These are phyloP conservation scores for Pleurotus giganteus DNA, from an alignment of 768 basidiomycete species.

Conservation along the genomic window DNA sequence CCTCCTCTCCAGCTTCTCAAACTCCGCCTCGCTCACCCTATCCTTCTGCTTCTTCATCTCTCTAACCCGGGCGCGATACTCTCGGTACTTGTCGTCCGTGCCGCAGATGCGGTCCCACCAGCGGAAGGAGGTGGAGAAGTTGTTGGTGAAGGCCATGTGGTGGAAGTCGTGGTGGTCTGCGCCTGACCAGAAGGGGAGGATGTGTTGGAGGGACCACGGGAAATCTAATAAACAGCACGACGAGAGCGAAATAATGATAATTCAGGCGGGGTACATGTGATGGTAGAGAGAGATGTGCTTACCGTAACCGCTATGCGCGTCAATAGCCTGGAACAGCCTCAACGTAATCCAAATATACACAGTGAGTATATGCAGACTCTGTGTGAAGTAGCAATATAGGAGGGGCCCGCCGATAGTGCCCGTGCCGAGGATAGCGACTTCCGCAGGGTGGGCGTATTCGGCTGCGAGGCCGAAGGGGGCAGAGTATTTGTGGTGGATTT, in stretches of 20 bases:
- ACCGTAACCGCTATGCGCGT: conserved; percentile 97
- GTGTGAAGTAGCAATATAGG: conserved; percentile 75
- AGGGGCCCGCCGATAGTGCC: conserved; percentile 90
- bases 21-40: conserved; percentile 52
- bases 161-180: conserved; percentile 99
- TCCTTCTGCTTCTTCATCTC: conserved; percentile 65
- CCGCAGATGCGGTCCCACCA: conserved; percentile 91
- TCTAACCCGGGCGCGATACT: conserved; percentile 66
- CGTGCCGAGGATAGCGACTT: conserved; percentile 90
- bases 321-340: conserved; percentile 95
- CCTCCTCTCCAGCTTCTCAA: conserved; percentile 53
- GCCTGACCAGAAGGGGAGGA: conserved; percentile 94
- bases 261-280: not conserved
- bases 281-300: conserved; percentile 14
- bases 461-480: conserved; percentile 97
- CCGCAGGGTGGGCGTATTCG: conserved; percentile 96
- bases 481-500: conserved; percentile 95
- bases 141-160: conserved; percentile 94
- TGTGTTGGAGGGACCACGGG: conserved; percentile 94
- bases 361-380: conserved; percentile 84
- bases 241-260: too few relatives aligned
- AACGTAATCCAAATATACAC: conserved; percentile 94
- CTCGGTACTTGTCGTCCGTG: conserved; percentile 87
- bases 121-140: conserved; percentile 91
- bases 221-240: conserved; percentile 70